These are phyloP conservation scores for Cinchona pubescens DNA, from an alignment of 257 asterid genomes.

Conservation along the genomic window DNA sequence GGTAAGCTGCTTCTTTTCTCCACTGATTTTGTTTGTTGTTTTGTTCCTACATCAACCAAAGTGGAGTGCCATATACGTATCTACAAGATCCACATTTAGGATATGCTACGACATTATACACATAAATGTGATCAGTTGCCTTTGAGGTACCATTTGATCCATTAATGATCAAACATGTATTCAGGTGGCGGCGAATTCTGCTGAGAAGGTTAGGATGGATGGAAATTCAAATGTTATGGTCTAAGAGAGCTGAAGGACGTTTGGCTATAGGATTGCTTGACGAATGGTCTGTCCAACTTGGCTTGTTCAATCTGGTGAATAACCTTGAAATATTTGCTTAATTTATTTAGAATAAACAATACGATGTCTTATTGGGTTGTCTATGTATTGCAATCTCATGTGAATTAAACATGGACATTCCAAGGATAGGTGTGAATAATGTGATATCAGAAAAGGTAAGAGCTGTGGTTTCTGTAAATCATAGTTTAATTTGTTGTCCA, in stretches of 20 bases:
- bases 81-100: neutral
- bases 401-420: too few species aligned
- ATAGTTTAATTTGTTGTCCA: too few species aligned
- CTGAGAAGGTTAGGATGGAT: conserved; percentile 79
- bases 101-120: neutral
- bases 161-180: conserved; percentile 17
- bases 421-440: too few species aligned
- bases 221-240: conserved; percentile 88
- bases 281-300: neutral
- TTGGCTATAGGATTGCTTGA: conserved; percentile 59
- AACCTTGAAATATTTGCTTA: too few species aligned
- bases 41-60: neutral
- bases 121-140: neutral
- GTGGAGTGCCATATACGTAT: neutral
- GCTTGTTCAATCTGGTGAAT: too few species aligned
- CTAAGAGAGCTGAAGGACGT: conserved; percentile 94
- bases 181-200: conserved; percentile 80
- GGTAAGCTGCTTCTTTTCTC: neutral
- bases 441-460: too few species aligned
- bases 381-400: too few species aligned
- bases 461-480: too few species aligned
- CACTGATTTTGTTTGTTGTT: neutral
- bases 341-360: too few species aligned
- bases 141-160: neutral
- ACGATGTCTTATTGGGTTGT: too few species aligned